Base-by-base conservation (phyloP, 2,329 filamentous ascomycete genomes). In the Parasarocladium wereldwijsianum region DNA sequence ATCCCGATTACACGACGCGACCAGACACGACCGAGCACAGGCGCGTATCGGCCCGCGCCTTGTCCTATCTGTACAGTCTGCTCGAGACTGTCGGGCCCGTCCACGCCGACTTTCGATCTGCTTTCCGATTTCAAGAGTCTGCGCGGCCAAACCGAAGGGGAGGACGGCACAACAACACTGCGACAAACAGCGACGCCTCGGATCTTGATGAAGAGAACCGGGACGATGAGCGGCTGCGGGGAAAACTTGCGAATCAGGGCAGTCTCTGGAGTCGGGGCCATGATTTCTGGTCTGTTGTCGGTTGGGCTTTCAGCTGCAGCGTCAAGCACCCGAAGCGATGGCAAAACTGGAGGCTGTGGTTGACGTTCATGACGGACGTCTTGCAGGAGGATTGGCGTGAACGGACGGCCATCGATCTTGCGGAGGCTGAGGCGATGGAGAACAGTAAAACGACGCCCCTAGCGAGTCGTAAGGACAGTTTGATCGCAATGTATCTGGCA, bases 251-350 rank as follows among this genome's bases (percentile, higher is more conserved):
- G 2, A 67, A 70, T 29, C 58, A 66, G 10, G 64, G 72, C 24
- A 76, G 78, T 17, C 38, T 94, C 2, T 93, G 81, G 71, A 58
- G 57, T 11, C 67, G 70, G n/a, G 81, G 78, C 1, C 74, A 81
- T 36, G 83, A 93, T 46, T 92, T 96, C 43, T 98, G 90, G 84
- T 69, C 75, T 24, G 70, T 82, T 0, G 66, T 90, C 0, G 90
- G 87, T 4, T 96, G 90, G 90, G 79, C 82, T 0, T 85, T 96
- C 50, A 90, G 87, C 47, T 96, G 87, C 55, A 86, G 83, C 30
- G 66, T 79, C 2, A 51, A 67, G 18, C 64, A 87, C 40, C 73
- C 73, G 2, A 64, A 68, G 23, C 67, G 87, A 13, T 96, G 90
- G 87, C 66, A 63, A 29, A 67, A 75, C 44, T 96, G 86, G 85